phyloP scores from a whole-genome alignment of 345 rosid genomes.

The Aquilaria yunnanensis region DNA sequence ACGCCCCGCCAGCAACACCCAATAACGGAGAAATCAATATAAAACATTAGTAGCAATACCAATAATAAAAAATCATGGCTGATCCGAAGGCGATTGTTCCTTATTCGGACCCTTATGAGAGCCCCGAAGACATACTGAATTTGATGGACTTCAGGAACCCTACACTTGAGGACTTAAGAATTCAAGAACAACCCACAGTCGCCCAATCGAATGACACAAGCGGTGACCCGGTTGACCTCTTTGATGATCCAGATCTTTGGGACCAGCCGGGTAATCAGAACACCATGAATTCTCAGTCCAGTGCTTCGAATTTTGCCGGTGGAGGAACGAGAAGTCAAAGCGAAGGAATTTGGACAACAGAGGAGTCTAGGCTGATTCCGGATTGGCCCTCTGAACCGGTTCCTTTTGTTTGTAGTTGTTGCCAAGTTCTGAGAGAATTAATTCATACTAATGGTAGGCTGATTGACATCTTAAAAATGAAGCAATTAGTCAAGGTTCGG shows the following conservation, averaged over 20 bases:
- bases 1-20: background rate
- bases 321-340: background rate
- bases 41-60: no score
- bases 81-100: conserved; percentile 24
- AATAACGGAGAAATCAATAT: no score
- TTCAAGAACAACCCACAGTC: background rate
- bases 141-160: conserved; percentile 8
- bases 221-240: background rate
- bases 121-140: conserved; percentile 14
- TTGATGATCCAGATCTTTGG: conserved; percentile 24
- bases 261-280: background rate
- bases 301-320: conserved; percentile 2
- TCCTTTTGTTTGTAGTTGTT: conserved; percentile 36
- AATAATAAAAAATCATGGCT: conserved; percentile 18
- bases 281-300: conserved; percentile 5
- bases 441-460: conserved; percentile 42
- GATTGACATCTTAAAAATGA: no score
- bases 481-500: no score
- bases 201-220: background rate
- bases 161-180: conserved; percentile 6
- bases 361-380: conserved; percentile 7
- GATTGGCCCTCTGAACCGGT: conserved; percentile 24
- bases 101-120: conserved; percentile 27
- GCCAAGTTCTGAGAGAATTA: conserved; percentile 44
- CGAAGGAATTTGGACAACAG: background rate